Evolutionary conservation across 2,329 filamentous ascomycete genomes (phyloP), one percentile per base, ranked within the genome.

Genomic region (Epichloe uncinata): DNA sequence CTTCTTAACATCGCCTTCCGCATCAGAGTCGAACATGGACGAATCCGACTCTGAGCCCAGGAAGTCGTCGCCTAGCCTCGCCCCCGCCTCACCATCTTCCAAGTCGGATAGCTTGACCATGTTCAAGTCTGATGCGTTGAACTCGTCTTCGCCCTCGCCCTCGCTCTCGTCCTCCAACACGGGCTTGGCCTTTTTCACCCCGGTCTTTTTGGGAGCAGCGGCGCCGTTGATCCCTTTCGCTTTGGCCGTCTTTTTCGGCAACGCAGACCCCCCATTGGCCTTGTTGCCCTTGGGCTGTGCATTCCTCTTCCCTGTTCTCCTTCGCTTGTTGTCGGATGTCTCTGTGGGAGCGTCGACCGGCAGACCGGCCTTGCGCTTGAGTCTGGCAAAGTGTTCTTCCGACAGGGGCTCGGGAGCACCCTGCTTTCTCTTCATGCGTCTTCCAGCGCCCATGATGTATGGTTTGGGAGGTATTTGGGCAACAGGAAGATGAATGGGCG

Each of bases 351-450:
- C 71, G 60, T 80, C 73, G 18, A 81, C 82, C 40, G 81, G 80
- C 59, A 86, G 74, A 54, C 78, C 81, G 53, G 81, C 81, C 74
- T 97, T 97, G 65, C 90, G 81, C 78, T 97, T 96, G 54, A 84
- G 67, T 63, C 83, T 88, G 47, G 82, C 82, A 60, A 84, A 82
- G 61, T 85, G 80, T 56, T 81, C 79, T 63, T 95, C 87, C 56
- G 93, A 87, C 56, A 96, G 77, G 56, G 85, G 77, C 61, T 85
- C 79, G 49, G 93, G 93, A 56, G 84, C 76, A 50, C 89, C 91
- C 78, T 97, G 93, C 72, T 96, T 96, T 68, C 90, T 87, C 47
- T 53, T 53, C 84, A 96, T 94, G 61, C 90, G 87, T 66, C 89
- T 85, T 66, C 89, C 87, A 54, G 82, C 79, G 73, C 88, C 90